A percentile compares a stretch with the other conserved stretches of the same genome.
phyloP scores from a whole-genome alignment of 1,139 yeast species.

The Scheffersomyces lignicola region DNA sequence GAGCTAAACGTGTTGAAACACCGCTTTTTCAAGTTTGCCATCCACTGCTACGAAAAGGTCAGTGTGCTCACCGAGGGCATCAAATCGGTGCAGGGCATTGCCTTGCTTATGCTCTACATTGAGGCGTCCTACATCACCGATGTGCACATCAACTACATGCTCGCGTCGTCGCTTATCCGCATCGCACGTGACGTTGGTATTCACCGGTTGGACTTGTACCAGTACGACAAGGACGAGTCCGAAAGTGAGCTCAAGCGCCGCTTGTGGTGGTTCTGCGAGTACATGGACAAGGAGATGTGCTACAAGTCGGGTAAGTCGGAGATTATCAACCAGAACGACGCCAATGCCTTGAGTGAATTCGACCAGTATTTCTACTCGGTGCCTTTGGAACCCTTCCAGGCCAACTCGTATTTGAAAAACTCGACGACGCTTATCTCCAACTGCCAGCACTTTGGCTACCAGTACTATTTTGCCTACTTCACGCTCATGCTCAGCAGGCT shows the following conservation, averaged over 20 bases:
- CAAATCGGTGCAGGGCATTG: slow-evolving; percentile 23
- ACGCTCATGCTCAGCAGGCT: slow-evolving; percentile 20
- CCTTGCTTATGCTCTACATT: slow-evolving; percentile 21
- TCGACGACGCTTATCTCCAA: slow-evolving; percentile 7
- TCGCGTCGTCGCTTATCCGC: slow-evolving; percentile 21
- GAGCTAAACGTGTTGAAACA: slow-evolving; percentile 9
- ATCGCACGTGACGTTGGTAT: slow-evolving; percentile 22
- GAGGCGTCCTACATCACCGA: slow-evolving; percentile 25
- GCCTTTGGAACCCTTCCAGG: slow-evolving; percentile 11
- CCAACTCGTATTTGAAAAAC: slow-evolving; percentile 9
- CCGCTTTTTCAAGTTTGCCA: slow-evolving; percentile 17
- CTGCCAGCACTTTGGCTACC: slow-evolving; percentile 8
- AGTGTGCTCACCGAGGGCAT: slow-evolving; percentile 21
- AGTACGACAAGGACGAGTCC: slow-evolving; percentile 11
- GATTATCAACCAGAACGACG: slow-evolving; percentile 15
- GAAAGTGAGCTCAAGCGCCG: slow-evolving; percentile 14
- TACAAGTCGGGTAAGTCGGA: slow-evolving; percentile 23
- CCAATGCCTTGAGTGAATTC: slow-evolving; percentile 19
- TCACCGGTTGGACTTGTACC: slow-evolving; percentile 16
- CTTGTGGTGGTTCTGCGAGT: slow-evolving; percentile 24
- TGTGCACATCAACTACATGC: slow-evolving; percentile 21
- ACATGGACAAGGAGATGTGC: slow-evolving; percentile 20
- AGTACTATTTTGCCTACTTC: slow-evolving; percentile 16
- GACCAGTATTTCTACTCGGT: slow-evolving; percentile 14
- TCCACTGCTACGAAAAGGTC: slow-evolving; percentile 22